Evolutionary conservation across 23 red algal genomes (phyloP).

Genomic region (Gracilaria vermiculophylla): DNA sequence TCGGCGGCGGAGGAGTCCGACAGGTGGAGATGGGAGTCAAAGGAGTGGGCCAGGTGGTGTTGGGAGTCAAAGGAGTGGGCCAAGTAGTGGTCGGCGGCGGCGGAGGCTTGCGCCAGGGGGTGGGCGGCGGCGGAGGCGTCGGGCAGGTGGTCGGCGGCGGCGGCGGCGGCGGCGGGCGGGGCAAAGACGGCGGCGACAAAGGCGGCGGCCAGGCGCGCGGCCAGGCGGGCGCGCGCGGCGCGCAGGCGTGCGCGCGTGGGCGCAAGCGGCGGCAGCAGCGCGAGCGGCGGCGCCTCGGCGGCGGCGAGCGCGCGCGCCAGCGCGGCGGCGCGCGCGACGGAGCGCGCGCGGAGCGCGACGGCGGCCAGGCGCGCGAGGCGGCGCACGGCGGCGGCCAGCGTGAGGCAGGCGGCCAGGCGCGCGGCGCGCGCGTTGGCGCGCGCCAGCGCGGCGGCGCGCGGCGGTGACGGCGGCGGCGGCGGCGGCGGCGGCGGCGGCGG

Average conservation of each 20-base stretch:
- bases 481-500: too few relatives aligned
- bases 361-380: background rate
- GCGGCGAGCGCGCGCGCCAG: too few relatives aligned
- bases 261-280: background rate
- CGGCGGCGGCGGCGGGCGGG: too few relatives aligned
- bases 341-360: background rate
- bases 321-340: background rate
- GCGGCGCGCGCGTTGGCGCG: background rate
- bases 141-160: background rate
- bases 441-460: background rate
- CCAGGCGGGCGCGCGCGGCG: background rate
- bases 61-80: too few relatives aligned
- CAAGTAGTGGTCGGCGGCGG: too few relatives aligned
- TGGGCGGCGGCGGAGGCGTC: background rate
- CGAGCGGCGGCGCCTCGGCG: background rate
- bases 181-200: too few relatives aligned
- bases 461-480: background rate
- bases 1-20: too few relatives aligned
- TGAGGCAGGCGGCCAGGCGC: constrained; percentile 14
- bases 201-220: background rate
- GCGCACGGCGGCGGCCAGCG: background rate
- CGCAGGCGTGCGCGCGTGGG: too few relatives aligned
- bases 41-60: too few relatives aligned
- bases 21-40: too few relatives aligned
- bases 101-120: too few relatives aligned